These are phyloP conservation scores for Yueomyces sp. DNA, from an alignment of 805 yeast species.

Conservation along the genomic window DNA sequence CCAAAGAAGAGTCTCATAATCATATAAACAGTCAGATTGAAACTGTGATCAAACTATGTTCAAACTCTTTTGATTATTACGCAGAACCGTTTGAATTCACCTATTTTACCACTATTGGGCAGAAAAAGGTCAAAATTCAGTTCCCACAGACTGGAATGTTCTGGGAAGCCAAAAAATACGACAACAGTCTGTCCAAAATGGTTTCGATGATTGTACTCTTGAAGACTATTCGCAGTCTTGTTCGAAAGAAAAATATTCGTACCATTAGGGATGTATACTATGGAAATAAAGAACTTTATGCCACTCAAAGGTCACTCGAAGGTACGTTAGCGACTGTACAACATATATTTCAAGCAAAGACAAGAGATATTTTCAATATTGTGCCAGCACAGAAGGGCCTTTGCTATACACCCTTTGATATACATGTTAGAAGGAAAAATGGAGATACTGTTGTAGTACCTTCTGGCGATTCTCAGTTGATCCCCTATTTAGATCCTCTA, in stretches of 20 bases:
- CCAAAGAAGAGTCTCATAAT: too few species aligned
- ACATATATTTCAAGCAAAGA: slow-evolving; percentile 24
- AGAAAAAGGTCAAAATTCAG: neutral
- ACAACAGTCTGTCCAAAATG: slow-evolving; percentile 2
- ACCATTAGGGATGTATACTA: slow-evolving; percentile 46
- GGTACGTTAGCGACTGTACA: slow-evolving; percentile 27
- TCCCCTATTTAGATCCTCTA: slow-evolving; percentile 28
- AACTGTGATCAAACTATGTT: too few species aligned
- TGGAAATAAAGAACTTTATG: slow-evolving; percentile 42
- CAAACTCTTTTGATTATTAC: neutral
- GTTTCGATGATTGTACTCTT: slow-evolving; percentile 11
- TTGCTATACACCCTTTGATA: slow-evolving; percentile 19
- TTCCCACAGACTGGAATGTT: slow-evolving; percentile 5
- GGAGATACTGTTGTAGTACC: neutral
- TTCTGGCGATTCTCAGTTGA: slow-evolving; percentile 11
- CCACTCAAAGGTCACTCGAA: slow-evolving; percentile 32
- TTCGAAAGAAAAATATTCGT: slow-evolving; percentile 3
- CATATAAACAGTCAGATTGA: too few species aligned
- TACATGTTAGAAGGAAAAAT: neutral
- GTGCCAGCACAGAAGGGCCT: slow-evolving; percentile 53
- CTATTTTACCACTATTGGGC: neutral
- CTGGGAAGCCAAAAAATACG: neutral
- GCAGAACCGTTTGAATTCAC: neutral
- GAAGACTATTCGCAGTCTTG: slow-evolving; percentile 4
- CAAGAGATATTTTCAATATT: slow-evolving; percentile 31